A percentile compares a stretch with the other conserved stretches of the same genome.
phyloP scores from a whole-genome alignment of 2,329 filamentous ascomycete genomes.

The Microsporum audouinii region DNA sequence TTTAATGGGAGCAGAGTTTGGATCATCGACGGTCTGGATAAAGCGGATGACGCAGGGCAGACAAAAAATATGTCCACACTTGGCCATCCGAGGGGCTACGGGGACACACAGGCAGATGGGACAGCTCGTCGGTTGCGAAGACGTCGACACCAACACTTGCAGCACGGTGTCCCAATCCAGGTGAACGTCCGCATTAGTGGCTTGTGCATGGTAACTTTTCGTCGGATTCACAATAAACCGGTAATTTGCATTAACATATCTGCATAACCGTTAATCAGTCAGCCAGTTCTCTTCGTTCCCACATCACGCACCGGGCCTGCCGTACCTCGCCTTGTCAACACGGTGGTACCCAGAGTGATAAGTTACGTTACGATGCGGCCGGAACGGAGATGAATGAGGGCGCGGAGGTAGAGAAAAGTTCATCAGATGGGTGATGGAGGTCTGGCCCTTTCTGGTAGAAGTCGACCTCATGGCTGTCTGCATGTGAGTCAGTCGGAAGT shows the following conservation, averaged over 20 bases:
- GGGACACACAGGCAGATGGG: slow-evolving; percentile 91
- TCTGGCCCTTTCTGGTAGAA: slow-evolving; percentile 74
- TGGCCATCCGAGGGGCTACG: slow-evolving; percentile 90
- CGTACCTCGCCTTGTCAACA: slow-evolving; percentile 75
- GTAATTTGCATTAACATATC: slow-evolving; percentile 92
- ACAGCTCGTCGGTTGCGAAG: slow-evolving; percentile 79
- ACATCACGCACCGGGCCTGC: background rate
- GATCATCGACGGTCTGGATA: slow-evolving; percentile 78
- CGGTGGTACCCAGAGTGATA: slow-evolving; percentile 86
- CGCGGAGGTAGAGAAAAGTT: slow-evolving; percentile 75
- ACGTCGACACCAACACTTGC: slow-evolving; percentile 79
- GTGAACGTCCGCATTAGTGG: slow-evolving; percentile 74
- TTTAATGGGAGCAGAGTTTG: slow-evolving; percentile 50
- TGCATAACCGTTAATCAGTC: slow-evolving; percentile 20
- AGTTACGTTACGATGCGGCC: slow-evolving; percentile 57
- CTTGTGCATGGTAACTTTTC: slow-evolving; percentile 67
- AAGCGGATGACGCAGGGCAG: slow-evolving; percentile 86
- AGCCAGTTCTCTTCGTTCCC: background rate
- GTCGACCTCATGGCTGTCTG: slow-evolving; percentile 53
- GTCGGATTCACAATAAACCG: slow-evolving; percentile 85
- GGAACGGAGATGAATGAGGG: slow-evolving; percentile 44
- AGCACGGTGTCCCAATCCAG: slow-evolving; percentile 84
- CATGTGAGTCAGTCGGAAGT: slow-evolving; percentile 7
- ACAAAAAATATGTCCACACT: slow-evolving; percentile 95
- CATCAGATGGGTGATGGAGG: slow-evolving; percentile 92